A percentile compares a stretch with the other conserved stretches of the same genome.
Evolutionary conservation across 179 eudicot genomes (phyloP).

Genomic region (Beta lomatogona): DNA sequence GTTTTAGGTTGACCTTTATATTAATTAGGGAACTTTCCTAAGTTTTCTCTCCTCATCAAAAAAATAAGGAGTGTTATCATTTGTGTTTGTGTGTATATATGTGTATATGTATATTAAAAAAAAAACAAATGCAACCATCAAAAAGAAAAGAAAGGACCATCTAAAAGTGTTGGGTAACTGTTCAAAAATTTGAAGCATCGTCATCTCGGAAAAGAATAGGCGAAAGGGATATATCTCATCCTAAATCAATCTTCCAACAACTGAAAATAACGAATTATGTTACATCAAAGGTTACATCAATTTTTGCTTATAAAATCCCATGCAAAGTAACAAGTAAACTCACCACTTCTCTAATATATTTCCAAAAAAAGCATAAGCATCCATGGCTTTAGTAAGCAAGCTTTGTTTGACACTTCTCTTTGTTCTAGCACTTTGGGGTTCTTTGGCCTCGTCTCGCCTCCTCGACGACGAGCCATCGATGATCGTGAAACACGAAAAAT

Average conservation of each 20-base stretch:
- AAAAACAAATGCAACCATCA: too few species aligned
- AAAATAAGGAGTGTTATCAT: too few species aligned
- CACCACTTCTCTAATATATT: background rate
- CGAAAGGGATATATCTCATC: background rate
- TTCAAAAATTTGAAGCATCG: background rate
- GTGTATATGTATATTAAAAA: too few species aligned
- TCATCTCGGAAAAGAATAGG: too few species aligned
- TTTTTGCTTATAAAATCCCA: slow-evolving; percentile 33
- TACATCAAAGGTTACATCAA: slow-evolving; percentile 25
- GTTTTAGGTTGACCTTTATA: too few species aligned
- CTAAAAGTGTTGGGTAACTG: too few species aligned
- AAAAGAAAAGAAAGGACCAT: too few species aligned
- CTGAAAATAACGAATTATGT: background rate
- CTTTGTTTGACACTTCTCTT: slow-evolving; percentile 21
- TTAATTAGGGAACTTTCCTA: too few species aligned
- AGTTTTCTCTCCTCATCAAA: too few species aligned
- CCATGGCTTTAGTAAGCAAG: slow-evolving; percentile 25
- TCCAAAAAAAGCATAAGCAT: background rate
- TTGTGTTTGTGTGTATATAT: too few species aligned
- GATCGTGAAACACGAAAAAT: slow-evolving; percentile 44
- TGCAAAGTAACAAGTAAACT: background rate
- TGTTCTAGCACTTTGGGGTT: slow-evolving; percentile 24
- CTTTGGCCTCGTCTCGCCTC: slow-evolving; percentile 38
- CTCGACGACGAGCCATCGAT: slow-evolving; percentile 39
- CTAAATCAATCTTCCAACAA: background rate